Evolutionary conservation across 371 early-diverging fungal species (phyloP), one percentile per base, ranked within the genome.

Genomic region (Rhizomucor pusillus): DNA sequence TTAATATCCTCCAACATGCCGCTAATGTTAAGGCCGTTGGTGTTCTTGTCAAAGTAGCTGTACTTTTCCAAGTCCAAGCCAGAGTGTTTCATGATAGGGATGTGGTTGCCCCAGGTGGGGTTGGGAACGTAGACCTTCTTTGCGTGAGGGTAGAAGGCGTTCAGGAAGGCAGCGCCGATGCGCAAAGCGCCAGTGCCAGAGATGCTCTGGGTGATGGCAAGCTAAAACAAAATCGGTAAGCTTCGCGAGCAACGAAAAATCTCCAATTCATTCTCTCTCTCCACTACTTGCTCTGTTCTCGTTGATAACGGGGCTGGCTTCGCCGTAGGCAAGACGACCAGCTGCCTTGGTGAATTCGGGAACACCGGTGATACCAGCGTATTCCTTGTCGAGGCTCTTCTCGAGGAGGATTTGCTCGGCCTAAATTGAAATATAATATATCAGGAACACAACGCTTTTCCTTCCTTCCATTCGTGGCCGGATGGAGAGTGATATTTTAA

Each of bases 81-180:
- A 49, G 92, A 79, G 72, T 97, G 94, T 56, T 85, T 81, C 85
- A 97, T 92, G 65, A 99, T 91, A 50, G 94, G 87, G 43, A 79
- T 89, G 70, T 99, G 99, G 86, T 99, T 99, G 54, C 97, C 97
- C 99, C 99, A 99, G 68, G 89, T 90, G 59, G 98, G 98, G 61
- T 88, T 91, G 50, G 98, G 98, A 47, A 98, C 79, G 71, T 90
- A 89, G 52, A 98, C 87, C 67, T 86, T 91, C 82, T 93, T 95
- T 67, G 85, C 87, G 54, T 87, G 77, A 54, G 85, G 84, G 77
- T 86, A 93, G 80, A 87, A 96, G 23, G 87, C 73, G 55, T 73
- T 71, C 54, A 99, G 76, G 80, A 97, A 98, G 53, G 82, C 91
- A 57, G 91, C 97, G 50, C 94, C 99, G 56, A 97, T 86, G 60